These are phyloP conservation scores for Skeletonema costatum DNA, from an alignment of 108 stramenopile genomes.

Conservation along the genomic window DNA sequence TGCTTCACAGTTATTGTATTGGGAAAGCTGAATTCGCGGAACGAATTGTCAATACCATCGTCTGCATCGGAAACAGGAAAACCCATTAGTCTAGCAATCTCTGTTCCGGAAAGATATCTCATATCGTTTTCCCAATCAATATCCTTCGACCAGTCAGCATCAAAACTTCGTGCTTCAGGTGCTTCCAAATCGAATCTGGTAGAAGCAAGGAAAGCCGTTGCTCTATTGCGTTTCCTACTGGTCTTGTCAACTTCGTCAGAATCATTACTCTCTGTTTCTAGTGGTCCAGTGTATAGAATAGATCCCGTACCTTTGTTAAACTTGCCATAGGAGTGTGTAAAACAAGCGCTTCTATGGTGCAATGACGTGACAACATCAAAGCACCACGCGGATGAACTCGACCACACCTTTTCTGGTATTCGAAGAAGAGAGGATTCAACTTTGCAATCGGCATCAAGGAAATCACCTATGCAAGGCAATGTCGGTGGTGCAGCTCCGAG, in stretches of 20 bases:
- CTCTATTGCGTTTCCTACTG: background rate
- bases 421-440: constrained; percentile 14
- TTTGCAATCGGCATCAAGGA: constrained; percentile 36
- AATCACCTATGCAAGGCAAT: constrained; percentile 20
- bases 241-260: background rate
- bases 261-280: background rate
- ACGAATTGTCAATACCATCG: background rate
- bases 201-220: background rate
- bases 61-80: constrained; percentile 46
- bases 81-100: constrained; percentile 82
- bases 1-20: constrained; percentile 53
- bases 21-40: constrained; percentile 66
- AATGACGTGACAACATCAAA: constrained; percentile 85
- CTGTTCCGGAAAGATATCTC: constrained; percentile 83
- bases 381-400: constrained; percentile 78
- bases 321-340: constrained; percentile 86
- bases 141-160: constrained; percentile 54
- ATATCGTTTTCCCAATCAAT: constrained; percentile 54
- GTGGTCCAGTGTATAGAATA: constrained; percentile 60
- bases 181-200: constrained; percentile 40
- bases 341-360: constrained; percentile 62
- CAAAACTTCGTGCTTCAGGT: constrained; percentile 63
- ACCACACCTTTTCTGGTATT: constrained; percentile 61
- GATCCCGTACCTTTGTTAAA: constrained; percentile 87
- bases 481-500: background rate